Evolutionary conservation across 805 yeast species (phyloP), one percentile per base, ranked within the genome.

Genomic region (Pichia paraexigua): DNA sequence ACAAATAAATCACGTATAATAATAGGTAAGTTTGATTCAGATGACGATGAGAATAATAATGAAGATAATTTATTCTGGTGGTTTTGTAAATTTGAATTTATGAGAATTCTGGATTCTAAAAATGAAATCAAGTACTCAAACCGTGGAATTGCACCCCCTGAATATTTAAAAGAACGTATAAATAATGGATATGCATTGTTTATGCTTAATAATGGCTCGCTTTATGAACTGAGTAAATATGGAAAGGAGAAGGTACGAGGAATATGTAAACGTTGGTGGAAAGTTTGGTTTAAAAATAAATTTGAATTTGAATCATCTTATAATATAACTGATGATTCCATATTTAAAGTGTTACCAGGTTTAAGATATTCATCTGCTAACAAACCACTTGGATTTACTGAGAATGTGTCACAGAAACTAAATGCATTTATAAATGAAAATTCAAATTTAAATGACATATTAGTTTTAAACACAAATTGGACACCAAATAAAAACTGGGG

Each of bases 241-340:
- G 42, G 45, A 25, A 37, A 20, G 6, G 20, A 37, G 25, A 18
- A 35, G n/a, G n/a, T 45, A 45, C 20, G 47, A n/a, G 40, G 17
- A 32, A 3, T 63, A 18, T 42, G 52, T 1, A 49, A 43, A 17
- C 49, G 53, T 20, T 72, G 76, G 76, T 73, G 75, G 74, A 51
- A 43, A 3, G 50, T 49, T 2, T 73, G 76, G 75, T 51, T 67
- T 4, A 42, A n/a, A 2, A 60, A 64, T 49, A 57, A 60, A 35
- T 64, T 67, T 27, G 64, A 62, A 39, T 59, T 59, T 39, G 32
- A 41, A 10, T 59, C 63, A 5, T 59, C 58, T 24, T 67, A 54
- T 43, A 55, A 59, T 12, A 37, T 71, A 17, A 53, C 52, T 13
- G 70, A 64, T 45, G 62, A 68, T 49, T 76, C 76, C 0, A 47